Conservation (phyloP, 1,284 basidiomycete species). For the Malassezia brasiliensis region DNA sequence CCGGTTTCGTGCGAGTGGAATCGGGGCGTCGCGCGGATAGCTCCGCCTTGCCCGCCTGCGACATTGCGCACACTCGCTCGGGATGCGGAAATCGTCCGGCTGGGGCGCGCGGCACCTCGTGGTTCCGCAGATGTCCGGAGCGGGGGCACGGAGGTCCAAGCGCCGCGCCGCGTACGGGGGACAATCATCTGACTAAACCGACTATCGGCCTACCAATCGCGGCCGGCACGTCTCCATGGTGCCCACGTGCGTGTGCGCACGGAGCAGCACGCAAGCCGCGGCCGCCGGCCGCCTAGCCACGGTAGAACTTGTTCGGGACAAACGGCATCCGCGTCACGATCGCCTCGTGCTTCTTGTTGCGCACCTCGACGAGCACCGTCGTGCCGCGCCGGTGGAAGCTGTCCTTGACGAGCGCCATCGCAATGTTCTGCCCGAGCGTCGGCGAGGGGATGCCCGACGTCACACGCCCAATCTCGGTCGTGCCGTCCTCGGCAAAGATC, state of each 20-base stretch:
- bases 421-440: conserved; percentile 78
- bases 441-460: conserved; percentile 95
- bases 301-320: conserved; percentile 54
- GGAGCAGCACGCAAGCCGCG: not conserved
- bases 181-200: not conserved
- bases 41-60: conserved; percentile 8
- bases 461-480: conserved; percentile 53
- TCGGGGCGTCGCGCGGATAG: not conserved
- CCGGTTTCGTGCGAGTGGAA: too few relatives aligned
- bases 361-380: conserved; percentile 65
- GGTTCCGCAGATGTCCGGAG: too few relatives aligned
- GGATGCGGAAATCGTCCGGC: too few relatives aligned
- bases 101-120: too few relatives aligned
- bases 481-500: conserved; percentile 60
- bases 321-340: conserved; percentile 66
- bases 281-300: conserved; percentile 18
- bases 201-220: conserved; percentile 1
- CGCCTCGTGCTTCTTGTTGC: conserved; percentile 63
- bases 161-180: not conserved
- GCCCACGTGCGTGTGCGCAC: conserved; percentile 7
- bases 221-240: conserved; percentile 2
- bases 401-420: conserved; percentile 76
- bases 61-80: conserved; percentile 4
- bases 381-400: conserved; percentile 88
- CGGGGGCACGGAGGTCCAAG: not conserved